Conservation (phyloP, 257 asterid species). For the Schizonepeta tenuifolia region DNA sequence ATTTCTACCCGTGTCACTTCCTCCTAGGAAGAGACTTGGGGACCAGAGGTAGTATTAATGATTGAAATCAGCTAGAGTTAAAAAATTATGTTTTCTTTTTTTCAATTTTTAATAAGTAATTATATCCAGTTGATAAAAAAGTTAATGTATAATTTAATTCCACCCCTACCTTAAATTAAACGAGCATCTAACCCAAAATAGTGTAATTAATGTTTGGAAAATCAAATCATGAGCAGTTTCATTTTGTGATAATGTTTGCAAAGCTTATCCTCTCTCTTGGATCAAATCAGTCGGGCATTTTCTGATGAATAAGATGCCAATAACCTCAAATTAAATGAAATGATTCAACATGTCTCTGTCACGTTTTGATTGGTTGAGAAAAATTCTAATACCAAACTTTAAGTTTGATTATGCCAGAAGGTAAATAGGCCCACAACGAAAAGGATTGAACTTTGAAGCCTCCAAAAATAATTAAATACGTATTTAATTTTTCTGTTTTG, state of each 20-base stretch:
- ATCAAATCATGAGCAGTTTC: background rate
- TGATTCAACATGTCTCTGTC: slow-evolving; percentile 1
- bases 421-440: slow-evolving; percentile 22
- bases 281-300: slow-evolving; percentile 3
- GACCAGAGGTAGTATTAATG: no score
- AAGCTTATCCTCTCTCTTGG: slow-evolving; percentile 18
- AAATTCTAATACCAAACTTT: slow-evolving; percentile 18
- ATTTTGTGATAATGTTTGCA: slow-evolving; percentile 30
- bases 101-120: no score
- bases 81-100: no score
- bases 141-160: no score
- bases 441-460: background rate
- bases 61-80: no score
- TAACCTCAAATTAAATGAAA: slow-evolving; percentile 4
- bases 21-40: no score
- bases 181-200: background rate
- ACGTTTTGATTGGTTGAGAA: background rate
- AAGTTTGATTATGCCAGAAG: slow-evolving; percentile 37
- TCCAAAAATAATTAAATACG: background rate
- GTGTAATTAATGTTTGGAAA: background rate
- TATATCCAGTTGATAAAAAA: no score
- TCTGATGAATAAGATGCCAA: slow-evolving; percentile 26
- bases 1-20: no score
- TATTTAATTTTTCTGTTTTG: background rate
- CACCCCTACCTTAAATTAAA: background rate